Base-by-base conservation (phyloP, 192 early-diverging fungal species). In the Coemansia sp. region DNA sequence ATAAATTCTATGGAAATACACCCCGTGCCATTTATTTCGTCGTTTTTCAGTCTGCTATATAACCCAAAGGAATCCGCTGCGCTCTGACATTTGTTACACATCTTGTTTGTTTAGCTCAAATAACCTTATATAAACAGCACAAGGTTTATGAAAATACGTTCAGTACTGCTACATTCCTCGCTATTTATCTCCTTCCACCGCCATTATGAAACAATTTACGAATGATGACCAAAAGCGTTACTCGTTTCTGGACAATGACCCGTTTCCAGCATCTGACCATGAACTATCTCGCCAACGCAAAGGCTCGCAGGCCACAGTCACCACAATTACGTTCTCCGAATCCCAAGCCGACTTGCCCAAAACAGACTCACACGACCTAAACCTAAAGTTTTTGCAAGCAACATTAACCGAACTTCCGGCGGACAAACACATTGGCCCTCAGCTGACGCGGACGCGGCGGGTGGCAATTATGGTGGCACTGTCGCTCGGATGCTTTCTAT, bases 401-500 rank as follows among this genome's bases (percentile, higher is more conserved):
- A 73, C 70, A 9, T 54, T 73, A 18, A 73, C 70, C 2, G 64
- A 71, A 18, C 63, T n/a, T 0, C 10, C 39, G 2, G 19, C 41
- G 14, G 23, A 62, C 5, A 49, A 70, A 24, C 29, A 32, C 29
- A n/a, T 37, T 3, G 13, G 41, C 19, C n/a, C 48, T 19, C 59
- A 49, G 10, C 22, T 72, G 37, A 57, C 62, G 19, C 69, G 69
- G 2, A 27, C 49, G 8, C 59, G 70, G 4, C 48, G 68, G 29
- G 20, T 89, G 18, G 43, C 59, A 29, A 52, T 68, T 37, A 53
- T 68, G 39, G 43, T 57, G 4, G 23, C 72, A n/a, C 55, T 74
- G 16, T 63, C 66, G 11, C 52, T 87, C 19, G 71, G 78, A 16
- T 63, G 85, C 19, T 86, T 91, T 49, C 79, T 88, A 9, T 74